phyloP scores from a whole-genome alignment of 2,329 filamentous ascomycete genomes.

The Colletotrichum ledebouriae region DNA sequence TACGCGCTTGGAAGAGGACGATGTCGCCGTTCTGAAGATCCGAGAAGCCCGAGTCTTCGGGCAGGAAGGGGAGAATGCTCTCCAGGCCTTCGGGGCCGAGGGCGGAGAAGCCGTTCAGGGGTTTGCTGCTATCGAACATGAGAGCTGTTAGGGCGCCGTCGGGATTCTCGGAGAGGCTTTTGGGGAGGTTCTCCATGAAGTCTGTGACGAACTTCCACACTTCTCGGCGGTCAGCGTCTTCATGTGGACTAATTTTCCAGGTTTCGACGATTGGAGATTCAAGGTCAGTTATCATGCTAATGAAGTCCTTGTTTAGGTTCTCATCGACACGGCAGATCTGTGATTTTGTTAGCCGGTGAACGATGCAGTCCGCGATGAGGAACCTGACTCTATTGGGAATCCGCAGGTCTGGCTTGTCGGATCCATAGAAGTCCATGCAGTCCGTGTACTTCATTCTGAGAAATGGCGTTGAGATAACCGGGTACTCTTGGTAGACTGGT shows the following conservation, averaged over 20 bases:
- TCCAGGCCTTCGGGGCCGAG: slow-evolving; percentile 66
- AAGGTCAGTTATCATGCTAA: slow-evolving; percentile 80
- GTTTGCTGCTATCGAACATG: slow-evolving; percentile 79
- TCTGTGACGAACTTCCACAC: slow-evolving; percentile 73
- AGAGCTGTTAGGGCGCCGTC: slow-evolving; percentile 86
- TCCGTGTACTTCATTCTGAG: slow-evolving; percentile 77
- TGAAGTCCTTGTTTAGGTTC: slow-evolving; percentile 73
- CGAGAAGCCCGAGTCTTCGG: slow-evolving; percentile 46
- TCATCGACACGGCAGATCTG: slow-evolving; percentile 77
- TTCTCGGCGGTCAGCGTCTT: slow-evolving; percentile 62
- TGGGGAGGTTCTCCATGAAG: slow-evolving; percentile 77
- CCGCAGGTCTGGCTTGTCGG: slow-evolving; percentile 92
- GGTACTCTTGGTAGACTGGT: slow-evolving; percentile 43
- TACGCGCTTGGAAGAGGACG: slow-evolving; percentile 84
- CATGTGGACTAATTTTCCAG: slow-evolving; percentile 73
- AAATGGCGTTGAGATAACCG: slow-evolving; percentile 59
- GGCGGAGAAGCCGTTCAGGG: slow-evolving; percentile 81
- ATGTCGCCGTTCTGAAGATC: slow-evolving; percentile 79
- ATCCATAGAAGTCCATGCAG: slow-evolving; percentile 85
- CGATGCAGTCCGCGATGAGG: not conserved
- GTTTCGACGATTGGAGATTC: slow-evolving; percentile 79
- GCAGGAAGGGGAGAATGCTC: slow-evolving; percentile 49
- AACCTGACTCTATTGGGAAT: slow-evolving; percentile 73
- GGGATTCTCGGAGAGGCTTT: slow-evolving; percentile 74
- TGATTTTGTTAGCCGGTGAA: slow-evolving; percentile 40